phyloP scores from a whole-genome alignment of 1,139 yeast species.

The Diutina catenulata region DNA sequence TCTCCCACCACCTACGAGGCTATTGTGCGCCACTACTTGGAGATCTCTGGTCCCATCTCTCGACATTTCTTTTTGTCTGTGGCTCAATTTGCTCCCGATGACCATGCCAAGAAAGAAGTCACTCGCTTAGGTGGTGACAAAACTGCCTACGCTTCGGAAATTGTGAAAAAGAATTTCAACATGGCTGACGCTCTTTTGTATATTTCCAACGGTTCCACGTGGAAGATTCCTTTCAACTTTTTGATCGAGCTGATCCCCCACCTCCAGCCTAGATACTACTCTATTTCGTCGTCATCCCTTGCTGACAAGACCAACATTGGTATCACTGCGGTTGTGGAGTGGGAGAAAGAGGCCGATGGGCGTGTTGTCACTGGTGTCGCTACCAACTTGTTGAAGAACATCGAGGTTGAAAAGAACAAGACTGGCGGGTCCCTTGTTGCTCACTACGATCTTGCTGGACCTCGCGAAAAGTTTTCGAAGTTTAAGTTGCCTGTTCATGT shows the following conservation, averaged over 20 bases:
- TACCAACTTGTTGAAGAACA: slow-evolving; percentile 73
- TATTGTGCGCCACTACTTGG: slow-evolving; percentile 76
- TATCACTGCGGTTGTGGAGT: slow-evolving; percentile 90
- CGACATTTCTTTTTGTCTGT: slow-evolving; percentile 76
- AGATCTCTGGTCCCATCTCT: slow-evolving; percentile 87
- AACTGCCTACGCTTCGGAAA: slow-evolving; percentile 49
- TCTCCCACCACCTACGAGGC: slow-evolving; percentile 87
- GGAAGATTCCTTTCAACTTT: slow-evolving; percentile 83
- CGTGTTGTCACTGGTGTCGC: slow-evolving; percentile 67
- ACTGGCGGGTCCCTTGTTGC: slow-evolving; percentile 27
- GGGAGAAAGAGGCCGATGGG: slow-evolving; percentile 34
- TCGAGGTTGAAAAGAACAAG: slow-evolving; percentile 53
- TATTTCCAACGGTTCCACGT: slow-evolving; percentile 50
- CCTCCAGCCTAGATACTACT: slow-evolving; percentile 89
- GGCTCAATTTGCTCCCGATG: slow-evolving; percentile 73
- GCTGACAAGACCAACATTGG: slow-evolving; percentile 66
- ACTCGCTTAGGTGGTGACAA: slow-evolving; percentile 56
- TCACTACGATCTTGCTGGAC: slow-evolving; percentile 68
- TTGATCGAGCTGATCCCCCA: slow-evolving; percentile 71
- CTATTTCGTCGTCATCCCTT: slow-evolving; percentile 84
- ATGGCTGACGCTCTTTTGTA: slow-evolving; percentile 62
- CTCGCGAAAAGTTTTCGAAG: slow-evolving; percentile 48
- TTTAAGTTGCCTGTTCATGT: slow-evolving; percentile 79
- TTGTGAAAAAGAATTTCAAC: slow-evolving; percentile 52
- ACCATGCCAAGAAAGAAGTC: slow-evolving; percentile 40